Evolutionary conservation across 1,284 basidiomycete species (phyloP).

Genomic region (Agroathelia rolfsii): DNA sequence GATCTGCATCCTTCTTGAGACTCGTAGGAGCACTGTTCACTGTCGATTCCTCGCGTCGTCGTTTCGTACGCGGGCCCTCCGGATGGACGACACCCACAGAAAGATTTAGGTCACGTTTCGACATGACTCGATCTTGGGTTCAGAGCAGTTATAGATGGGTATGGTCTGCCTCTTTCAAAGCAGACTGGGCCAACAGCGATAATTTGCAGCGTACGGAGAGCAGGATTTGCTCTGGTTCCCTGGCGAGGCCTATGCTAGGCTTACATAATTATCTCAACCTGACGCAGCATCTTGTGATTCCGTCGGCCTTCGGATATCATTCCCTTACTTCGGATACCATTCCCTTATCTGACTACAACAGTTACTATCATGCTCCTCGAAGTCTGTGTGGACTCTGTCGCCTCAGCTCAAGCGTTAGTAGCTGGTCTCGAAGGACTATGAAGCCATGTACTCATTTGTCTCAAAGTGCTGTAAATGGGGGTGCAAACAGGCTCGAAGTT

Average conservation of each 20-base stretch:
- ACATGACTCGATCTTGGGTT: no score
- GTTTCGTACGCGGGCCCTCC: slow-evolving; percentile 57
- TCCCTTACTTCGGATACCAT: no score
- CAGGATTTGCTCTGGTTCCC: no score
- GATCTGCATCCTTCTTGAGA: slow-evolving; percentile 17
- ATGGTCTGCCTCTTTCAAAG: no score
- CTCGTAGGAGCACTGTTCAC: slow-evolving; percentile 13
- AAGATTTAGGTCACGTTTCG: slow-evolving; percentile 55
- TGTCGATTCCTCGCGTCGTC: slow-evolving; percentile 48
- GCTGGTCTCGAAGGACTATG: slow-evolving; percentile 1
- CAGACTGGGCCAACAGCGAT: no score
- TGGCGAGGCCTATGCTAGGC: no score
- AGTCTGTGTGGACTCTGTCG: slow-evolving; percentile 72
- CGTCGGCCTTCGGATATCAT: no score
- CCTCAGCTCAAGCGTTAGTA: slow-evolving; percentile 59
- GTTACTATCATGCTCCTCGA: slow-evolving; percentile 36
- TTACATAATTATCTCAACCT: no score
- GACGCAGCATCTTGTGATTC: no score
- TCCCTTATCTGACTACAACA: no score
- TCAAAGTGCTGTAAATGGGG: slow-evolving; percentile 52
- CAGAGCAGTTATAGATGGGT: no score
- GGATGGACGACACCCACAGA: slow-evolving; percentile 38
- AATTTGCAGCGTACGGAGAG: no score
- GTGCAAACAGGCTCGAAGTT: slow-evolving; percentile 70
- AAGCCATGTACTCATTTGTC: slow-evolving; percentile 7